A percentile compares a stretch with the other conserved stretches of the same genome.
Evolutionary conservation across 805 yeast genomes (phyloP).

Genomic region (Pichia cabralensis): DNA sequence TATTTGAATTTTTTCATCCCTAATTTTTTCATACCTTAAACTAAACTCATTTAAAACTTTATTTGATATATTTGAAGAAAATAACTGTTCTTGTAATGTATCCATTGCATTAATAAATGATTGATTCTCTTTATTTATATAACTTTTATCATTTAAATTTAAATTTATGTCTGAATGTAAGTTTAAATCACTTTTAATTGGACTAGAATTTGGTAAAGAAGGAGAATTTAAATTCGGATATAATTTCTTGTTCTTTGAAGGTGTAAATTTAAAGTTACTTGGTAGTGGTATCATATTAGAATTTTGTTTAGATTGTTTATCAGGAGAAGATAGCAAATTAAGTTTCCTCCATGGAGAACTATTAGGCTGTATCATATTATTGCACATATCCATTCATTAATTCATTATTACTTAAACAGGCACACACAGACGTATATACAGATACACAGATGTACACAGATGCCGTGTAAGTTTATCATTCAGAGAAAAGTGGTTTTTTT

Average conservation of each 20-base stretch:
- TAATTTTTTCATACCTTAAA: conserved; percentile 30
- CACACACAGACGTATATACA: too few relatives aligned
- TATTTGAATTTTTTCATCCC: conserved; percentile 19
- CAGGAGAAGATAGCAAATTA: too few relatives aligned
- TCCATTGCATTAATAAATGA: conserved; percentile 23
- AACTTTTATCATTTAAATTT: conserved; percentile 20
- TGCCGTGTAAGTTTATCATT: too few relatives aligned
- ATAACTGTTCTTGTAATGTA: conserved; percentile 33
- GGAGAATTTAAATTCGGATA: conserved; percentile 19
- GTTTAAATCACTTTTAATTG: too few relatives aligned
- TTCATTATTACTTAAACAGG: too few relatives aligned
- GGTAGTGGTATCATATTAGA: conserved; percentile 24
- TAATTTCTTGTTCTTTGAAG: conserved; percentile 20
- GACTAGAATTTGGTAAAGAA: conserved; percentile 1
- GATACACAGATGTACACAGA: too few relatives aligned
- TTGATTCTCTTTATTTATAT: conserved; percentile 21
- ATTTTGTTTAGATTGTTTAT: too few relatives aligned
- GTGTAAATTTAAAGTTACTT: conserved; percentile 21
- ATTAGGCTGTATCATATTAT: background rate
- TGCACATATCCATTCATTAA: too few relatives aligned
- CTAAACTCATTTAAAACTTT: conserved; percentile 38
- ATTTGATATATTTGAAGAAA: conserved; percentile 36
- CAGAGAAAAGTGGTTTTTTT: too few relatives aligned
- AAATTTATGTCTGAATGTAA: too few relatives aligned
- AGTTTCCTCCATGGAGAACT: background rate